Evolutionary conservation across 139 green algal genomes (phyloP), one percentile per base, ranked within the genome.

Genomic region (Trebouxia sp.): DNA sequence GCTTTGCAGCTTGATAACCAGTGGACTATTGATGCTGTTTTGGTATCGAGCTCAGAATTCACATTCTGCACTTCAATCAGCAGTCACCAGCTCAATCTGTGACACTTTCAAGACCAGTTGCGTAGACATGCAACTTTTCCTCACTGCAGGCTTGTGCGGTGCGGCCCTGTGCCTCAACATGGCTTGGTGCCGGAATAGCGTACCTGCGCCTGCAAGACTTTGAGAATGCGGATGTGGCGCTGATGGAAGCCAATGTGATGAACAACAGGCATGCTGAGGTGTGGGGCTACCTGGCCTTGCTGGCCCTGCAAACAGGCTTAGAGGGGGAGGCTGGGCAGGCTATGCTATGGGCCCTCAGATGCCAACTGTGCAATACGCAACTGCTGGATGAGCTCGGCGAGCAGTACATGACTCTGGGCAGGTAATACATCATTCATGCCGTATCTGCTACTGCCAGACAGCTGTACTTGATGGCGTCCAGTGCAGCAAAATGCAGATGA

Each of bases 161-260:
- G 65, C 35, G 58, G 30, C 76, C 82, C 10, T 83, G 66, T 58
- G 76, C 77, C 41, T 72, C 45, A 48, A 70, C 82, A 14, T 86
- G 82, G 82, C 65, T 86, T 6, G 82, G 82, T 30, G 82, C 80
- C 9, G 76, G 67, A 35, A 55, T 74, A 3, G 80, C 76, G 9
- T 82, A 65, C 82, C 39, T 79, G 8, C 43, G 47, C 67, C 15
- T 83, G 38, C 76, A 70, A 41, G 82, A 86, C 28, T 32, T 50
- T 20, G 26, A 62, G 6, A 58, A 65, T 37, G 82, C 82, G 12
- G 67, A 82, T 24, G 39, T 76, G 7, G 76, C 76, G 32, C 66
- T 86, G 17, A 80, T 80, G 38, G 82, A 86, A 48, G 82, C 82
- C 22, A 82, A 82, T 37, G 35, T 76, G 26, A 70, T 86, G 51